Base-by-base conservation (phyloP, 352 stramenopile genomes). In the Globisporangium alternatum region DNA sequence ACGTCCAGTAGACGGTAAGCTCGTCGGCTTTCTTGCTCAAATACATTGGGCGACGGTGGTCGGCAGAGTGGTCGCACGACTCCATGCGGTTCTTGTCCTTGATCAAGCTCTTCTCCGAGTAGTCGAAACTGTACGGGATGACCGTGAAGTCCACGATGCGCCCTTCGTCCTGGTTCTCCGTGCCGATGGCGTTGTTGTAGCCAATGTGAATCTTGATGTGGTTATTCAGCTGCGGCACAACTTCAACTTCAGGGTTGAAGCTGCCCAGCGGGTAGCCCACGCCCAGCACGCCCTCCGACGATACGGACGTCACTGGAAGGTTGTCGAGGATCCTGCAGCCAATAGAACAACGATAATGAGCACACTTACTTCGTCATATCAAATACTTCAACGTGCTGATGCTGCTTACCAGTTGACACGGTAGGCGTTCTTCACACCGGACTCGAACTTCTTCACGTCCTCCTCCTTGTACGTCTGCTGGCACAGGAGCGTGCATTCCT, bases 111-210 rank as follows among this genome's bases (percentile, higher is more conserved):
- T 83, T 80, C 61, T 95, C 90, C 17, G 78, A 64, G 77, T 99
- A 98, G 43, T 97, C 78, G 55, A 99, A 92, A 67, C 93, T 98
- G 77, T 98, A 98, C 4, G 98, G 97, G 65, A 99, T 89, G 25
- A 99, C 95, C 56, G 96, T 90, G 75, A 99, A 99, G 62, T 98
- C 98, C 19, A 99, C 98, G 59, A 99, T 98, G 65, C 96, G 96
- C 58, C 97, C 96, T 62, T 96, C 80, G 43, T 91, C 97, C 65
- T 61, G 70, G 62, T 60, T 81, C 61, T 74, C 81, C 17, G 65
- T 80, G 62, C 69, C 86, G 37, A 90, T 80, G 31, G 97, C 89
- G 52, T 89, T 89, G 79, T 99, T 98, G 76, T 99, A 99, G 60
- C 96, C 89, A 61, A 99, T 96, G 62, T 97, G 92, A 76, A 99